Evolutionary conservation across 495 filamentous ascomycete genomes (phyloP).

Genomic region (Penicillium coffeae): DNA sequence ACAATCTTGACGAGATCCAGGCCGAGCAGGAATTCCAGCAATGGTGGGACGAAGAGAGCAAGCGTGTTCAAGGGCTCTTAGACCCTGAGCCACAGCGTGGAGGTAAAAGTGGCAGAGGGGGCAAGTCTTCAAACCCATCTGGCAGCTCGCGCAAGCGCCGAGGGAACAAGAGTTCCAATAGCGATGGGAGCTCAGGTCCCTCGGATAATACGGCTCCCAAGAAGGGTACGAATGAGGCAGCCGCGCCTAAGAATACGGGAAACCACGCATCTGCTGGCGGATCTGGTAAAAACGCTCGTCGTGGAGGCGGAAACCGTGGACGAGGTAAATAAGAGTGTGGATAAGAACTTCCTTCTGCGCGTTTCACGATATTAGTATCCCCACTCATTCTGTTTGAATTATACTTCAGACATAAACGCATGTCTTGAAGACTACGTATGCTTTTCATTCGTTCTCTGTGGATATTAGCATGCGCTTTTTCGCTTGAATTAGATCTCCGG

Average conservation of each 20-base stretch:
- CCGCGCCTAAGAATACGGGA: not conserved
- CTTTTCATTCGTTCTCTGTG: no score
- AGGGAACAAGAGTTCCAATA: conserved; percentile 19
- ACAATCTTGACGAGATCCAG: conserved; percentile 89
- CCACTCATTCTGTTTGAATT: no score
- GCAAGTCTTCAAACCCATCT: conserved; percentile 9
- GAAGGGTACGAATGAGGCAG: conserved; percentile 9
- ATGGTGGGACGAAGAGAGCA: conserved; percentile 95
- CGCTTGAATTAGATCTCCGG: no score
- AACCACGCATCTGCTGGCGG: conserved; percentile 1
- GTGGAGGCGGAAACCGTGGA: conserved; percentile 18
- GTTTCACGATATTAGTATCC: no score
- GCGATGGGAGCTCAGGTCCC: conserved; percentile 1
- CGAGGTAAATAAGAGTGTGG: no score
- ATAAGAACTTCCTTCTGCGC: no score
- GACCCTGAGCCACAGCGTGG: conserved; percentile 44
- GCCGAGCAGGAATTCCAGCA: conserved; percentile 94
- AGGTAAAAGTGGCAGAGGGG: conserved; percentile 27
- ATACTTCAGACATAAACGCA: no score
- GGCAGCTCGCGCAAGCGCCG: conserved; percentile 26
- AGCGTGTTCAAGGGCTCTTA: conserved; percentile 58
- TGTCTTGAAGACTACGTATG: no score
- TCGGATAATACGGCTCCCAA: conserved; percentile 7
- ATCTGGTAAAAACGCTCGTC: conserved; percentile 12
- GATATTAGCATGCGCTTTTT: no score